Base-by-base conservation (phyloP, 176 grass and related monocot genomes). In the Oryza punctata region DNA sequence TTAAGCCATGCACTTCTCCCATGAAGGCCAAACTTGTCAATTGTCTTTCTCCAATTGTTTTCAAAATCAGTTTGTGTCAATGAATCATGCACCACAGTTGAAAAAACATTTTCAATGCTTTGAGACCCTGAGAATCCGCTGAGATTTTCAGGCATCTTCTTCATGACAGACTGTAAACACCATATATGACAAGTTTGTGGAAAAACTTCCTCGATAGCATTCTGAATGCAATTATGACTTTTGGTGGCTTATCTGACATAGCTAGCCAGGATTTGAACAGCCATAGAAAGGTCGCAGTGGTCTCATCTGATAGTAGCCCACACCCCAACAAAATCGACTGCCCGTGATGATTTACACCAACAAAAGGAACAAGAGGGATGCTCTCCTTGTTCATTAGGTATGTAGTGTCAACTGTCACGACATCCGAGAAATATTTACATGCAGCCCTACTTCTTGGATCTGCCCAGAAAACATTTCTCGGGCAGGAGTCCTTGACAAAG, bases 51-150 rank as follows among this genome's bases (percentile, higher is more conserved):
- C 84, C 84, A 86, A 61, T 79, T 59, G 28, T 68, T 67, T 7
- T 72, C 77, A 74, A 86, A 86, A 49, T 80, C 84, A 73, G 26
- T 23, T 19, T 69, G 26, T 86, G 70, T 79, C 49, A 86, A 86
- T 46, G 84, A 86, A 71, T 80, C 69, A 79, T 40, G 80, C 32
- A 86, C 76, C 40, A 72, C 84, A 71, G 73, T 57, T 54, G 77
- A 63, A 18, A 86, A 80, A 24, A n/a, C 23, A 21, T 50, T 73
- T 50, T 52, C 63, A 41, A 86, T 80, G 33, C 32, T 78, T 73
- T 72, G 49, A 67, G 73, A 74, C 7, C 70, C 54, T 3, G 40
- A 24, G 12, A 30, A 86, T 26, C 82, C 72, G 46, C 68, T 63
- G 10, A 86, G 35, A 7, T 52, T 86, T 71, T 80, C 69, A 25